Evolutionary conservation across 495 filamentous ascomycete species (phyloP).

Genomic region (Daldinia loculata): DNA sequence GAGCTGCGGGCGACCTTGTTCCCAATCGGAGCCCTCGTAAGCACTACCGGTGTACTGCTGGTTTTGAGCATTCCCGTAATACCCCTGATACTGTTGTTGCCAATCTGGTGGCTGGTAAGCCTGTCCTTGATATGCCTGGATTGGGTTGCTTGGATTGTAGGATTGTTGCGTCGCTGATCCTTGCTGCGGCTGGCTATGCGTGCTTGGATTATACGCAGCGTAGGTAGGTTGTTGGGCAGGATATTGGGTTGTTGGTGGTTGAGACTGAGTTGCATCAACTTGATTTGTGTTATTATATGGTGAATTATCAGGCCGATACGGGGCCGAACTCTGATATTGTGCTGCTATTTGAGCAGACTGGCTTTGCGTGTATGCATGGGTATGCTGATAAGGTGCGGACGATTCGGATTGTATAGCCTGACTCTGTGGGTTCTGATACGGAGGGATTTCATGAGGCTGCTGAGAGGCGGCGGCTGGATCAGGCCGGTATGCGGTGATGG

Average conservation of each 20-base stretch:
- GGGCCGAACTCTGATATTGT: slow-evolving; percentile 23
- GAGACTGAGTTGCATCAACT: slow-evolving; percentile 7
- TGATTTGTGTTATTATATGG: slow-evolving; percentile 29
- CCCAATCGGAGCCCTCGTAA: slow-evolving; percentile 32
- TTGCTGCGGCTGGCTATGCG: slow-evolving; percentile 23
- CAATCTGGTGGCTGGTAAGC: slow-evolving; percentile 38
- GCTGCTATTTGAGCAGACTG: slow-evolving; percentile 25
- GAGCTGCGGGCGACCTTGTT: slow-evolving; percentile 30
- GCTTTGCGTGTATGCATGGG: slow-evolving; percentile 31
- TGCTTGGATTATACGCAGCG: slow-evolving; percentile 40
- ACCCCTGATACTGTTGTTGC: slow-evolving; percentile 39
- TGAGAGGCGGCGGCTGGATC: slow-evolving; percentile 1
- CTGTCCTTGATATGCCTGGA: slow-evolving; percentile 24
- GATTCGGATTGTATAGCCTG: slow-evolving; percentile 11
- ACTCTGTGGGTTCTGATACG: slow-evolving; percentile 16
- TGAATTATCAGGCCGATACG: slow-evolving; percentile 22
- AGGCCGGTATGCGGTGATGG: slow-evolving; percentile 27
- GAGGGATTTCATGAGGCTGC: slow-evolving; percentile 2
- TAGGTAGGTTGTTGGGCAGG: slow-evolving; percentile 28
- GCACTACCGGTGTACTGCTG: slow-evolving; percentile 28
- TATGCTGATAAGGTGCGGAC: slow-evolving; percentile 25
- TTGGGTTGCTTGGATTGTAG: slow-evolving; percentile 11
- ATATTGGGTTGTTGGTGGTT: slow-evolving; percentile 24
- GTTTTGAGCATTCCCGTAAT: slow-evolving; percentile 27
- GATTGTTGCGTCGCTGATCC: slow-evolving; percentile 12